A percentile compares a stretch with the other conserved stretches of the same genome.
These are phyloP conservation scores for Solanum infundibuliforme DNA, from an alignment of 257 asterid genomes.

Conservation along the genomic window DNA sequence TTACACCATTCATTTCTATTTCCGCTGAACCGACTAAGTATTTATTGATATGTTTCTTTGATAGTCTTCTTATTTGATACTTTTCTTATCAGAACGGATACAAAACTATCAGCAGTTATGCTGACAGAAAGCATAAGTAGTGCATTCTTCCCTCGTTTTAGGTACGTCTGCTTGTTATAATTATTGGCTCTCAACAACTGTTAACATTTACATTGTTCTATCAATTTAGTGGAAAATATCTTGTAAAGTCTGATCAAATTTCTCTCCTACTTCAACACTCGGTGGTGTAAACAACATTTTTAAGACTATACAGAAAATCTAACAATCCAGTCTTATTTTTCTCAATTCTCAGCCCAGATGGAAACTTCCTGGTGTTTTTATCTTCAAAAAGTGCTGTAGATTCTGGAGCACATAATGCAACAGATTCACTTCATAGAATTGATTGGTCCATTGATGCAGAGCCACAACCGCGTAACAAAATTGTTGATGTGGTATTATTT, in stretches of 20 bases:
- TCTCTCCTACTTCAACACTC: neutral
- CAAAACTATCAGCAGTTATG: conserved; percentile 14
- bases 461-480: conserved; percentile 21
- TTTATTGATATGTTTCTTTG: neutral
- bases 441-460: conserved; percentile 69
- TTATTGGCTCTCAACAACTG: neutral
- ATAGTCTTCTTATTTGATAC: neutral
- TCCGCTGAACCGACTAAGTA: neutral
- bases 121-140: conserved; percentile 60
- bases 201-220: neutral
- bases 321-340: neutral
- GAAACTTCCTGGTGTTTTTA: conserved; percentile 59
- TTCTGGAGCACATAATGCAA: conserved; percentile 86
- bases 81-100: conserved; percentile 25
- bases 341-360: conserved; percentile 60
- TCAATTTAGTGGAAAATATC: neutral
- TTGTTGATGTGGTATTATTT: conserved; percentile 58
- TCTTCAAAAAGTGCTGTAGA: conserved; percentile 69
- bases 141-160: conserved; percentile 73
- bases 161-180: conserved; percentile 25
- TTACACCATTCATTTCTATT: neutral
- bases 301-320: neutral
- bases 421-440: conserved; percentile 68
- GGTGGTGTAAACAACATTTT: neutral
- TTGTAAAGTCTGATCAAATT: neutral